Evolutionary conservation across 352 stramenopile species (phyloP), one percentile per base, ranked within the genome.

Genomic region (Globisporangium okanoganense): DNA sequence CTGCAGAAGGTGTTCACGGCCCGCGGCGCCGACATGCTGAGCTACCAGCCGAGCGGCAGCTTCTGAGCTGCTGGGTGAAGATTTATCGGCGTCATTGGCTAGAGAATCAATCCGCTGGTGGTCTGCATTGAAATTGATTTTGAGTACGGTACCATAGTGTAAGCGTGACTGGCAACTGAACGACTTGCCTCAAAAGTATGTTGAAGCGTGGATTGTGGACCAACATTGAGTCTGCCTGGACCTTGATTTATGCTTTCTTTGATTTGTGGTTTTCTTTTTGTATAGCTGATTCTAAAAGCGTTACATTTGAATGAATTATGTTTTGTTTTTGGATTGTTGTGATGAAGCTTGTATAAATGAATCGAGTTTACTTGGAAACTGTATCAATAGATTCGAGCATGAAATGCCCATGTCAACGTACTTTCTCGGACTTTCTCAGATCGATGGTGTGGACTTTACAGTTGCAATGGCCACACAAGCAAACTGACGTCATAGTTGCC

Each of bases 1-100:
- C 71, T 90, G 22, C 63, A 82, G 43, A 92, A 90, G 63, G 78
- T 92, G 27, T 90, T 92, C 38, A 73, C 58, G 3, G 78, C 77
- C 6, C 79, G 79, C 38, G 75, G 71, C 56, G 73, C 66, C n/a
- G 79, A 90, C 59, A 83, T 88, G 72, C 40, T 70, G 43, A 65
- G 60, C 45, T 88, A 85, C 63, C 82, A 92, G 56, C 78, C 79
- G 0, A 73, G 65, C 45, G 82, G 82, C 16, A 92, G 82, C 60
- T 88, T 87, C 25, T 92, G 70, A 41, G 16, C 14, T 44, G 14
- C 16, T n/a, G 29, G 25, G 29, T 13, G 13, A 24, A 20, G 24
- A 52, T 14, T 14, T n/a, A 6, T 41, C 36, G 14, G 16, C 6
- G 16, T 9, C 14, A 18, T 44, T 5, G 16, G 2, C 14, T 22